Conservation (phyloP, 2,329 filamentous ascomycete genomes). For the Cercospora beticola region DNA sequence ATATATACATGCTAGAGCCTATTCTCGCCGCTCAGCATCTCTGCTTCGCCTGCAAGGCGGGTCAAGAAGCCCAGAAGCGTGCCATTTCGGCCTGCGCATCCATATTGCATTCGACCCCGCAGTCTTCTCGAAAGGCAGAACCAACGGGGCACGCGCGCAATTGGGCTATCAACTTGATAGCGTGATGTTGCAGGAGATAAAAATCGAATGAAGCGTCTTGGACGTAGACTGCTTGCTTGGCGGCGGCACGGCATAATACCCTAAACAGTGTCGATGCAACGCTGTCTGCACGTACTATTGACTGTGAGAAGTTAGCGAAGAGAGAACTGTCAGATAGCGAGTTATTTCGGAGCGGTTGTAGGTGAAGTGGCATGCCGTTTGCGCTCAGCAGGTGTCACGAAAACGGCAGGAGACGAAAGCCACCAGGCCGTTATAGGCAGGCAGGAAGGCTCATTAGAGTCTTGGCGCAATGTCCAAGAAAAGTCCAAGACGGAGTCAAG, state of each 20-base stretch:
- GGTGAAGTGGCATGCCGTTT: not conserved
- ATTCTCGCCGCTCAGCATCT: not conserved
- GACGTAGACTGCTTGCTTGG: not conserved
- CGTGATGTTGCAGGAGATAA: not conserved
- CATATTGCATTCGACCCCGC: not conserved
- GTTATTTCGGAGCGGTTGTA: not conserved
- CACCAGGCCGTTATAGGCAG: slow-evolving; percentile 2
- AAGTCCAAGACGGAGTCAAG: slow-evolving; percentile 5
- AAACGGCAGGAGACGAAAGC: slow-evolving; percentile 2
- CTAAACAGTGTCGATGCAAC: not conserved
- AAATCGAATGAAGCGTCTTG: not conserved
- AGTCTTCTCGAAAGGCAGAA: not conserved
- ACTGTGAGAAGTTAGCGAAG: not conserved
- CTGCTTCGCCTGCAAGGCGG: not conserved
- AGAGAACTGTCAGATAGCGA: not conserved
- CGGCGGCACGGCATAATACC: not conserved
- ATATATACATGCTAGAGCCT: not conserved
- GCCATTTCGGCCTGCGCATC: not conserved
- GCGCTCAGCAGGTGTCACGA: not conserved
- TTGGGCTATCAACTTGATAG: not conserved
- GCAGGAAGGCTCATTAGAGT: not conserved
- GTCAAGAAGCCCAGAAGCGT: not conserved
- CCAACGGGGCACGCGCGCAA: not conserved
- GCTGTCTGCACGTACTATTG: slow-evolving; percentile 1
- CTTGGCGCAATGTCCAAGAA: slow-evolving; percentile 7